Conservation (phyloP, 2,329 filamentous ascomycete genomes). For the Thermothelomyces thermophilus region DNA sequence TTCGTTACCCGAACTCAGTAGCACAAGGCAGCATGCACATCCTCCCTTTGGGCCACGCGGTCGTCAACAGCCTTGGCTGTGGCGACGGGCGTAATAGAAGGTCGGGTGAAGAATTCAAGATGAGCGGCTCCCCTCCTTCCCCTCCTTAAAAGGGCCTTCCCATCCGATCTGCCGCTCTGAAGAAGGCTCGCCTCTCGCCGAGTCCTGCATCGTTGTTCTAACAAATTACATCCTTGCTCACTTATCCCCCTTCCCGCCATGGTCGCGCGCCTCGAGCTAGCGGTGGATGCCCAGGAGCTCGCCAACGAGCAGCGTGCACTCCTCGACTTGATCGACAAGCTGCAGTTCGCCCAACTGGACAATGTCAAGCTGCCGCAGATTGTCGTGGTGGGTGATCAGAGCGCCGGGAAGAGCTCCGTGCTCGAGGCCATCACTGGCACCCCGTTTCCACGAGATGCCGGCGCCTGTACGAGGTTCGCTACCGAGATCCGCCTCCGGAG, state of each 20-base stretch:
- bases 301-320: slow-evolving; percentile 50
- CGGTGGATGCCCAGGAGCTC: slow-evolving; percentile 43
- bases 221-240: not conserved
- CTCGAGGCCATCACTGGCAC: slow-evolving; percentile 58
- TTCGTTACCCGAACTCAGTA: not conserved
- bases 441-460: slow-evolving; percentile 53
- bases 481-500: slow-evolving; percentile 53
- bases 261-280: slow-evolving; percentile 40
- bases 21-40: not conserved
- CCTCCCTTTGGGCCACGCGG: slow-evolving; percentile 4
- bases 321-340: slow-evolving; percentile 46
- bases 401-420: slow-evolving; percentile 57
- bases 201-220: not conserved
- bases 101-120: not conserved
- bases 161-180: not conserved
- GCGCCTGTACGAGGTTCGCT: slow-evolving; percentile 55
- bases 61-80: not conserved
- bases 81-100: slow-evolving; percentile 1
- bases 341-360: slow-evolving; percentile 31
- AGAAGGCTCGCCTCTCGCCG: not conserved
- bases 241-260: slow-evolving; percentile 6
- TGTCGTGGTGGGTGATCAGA: slow-evolving; percentile 59
- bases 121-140: too few relatives aligned
- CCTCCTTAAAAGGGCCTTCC: too few relatives aligned
- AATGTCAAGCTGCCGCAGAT: slow-evolving; percentile 41